phyloP scores from a whole-genome alignment of 257 asterid species.

The Echium plantagineum region DNA sequence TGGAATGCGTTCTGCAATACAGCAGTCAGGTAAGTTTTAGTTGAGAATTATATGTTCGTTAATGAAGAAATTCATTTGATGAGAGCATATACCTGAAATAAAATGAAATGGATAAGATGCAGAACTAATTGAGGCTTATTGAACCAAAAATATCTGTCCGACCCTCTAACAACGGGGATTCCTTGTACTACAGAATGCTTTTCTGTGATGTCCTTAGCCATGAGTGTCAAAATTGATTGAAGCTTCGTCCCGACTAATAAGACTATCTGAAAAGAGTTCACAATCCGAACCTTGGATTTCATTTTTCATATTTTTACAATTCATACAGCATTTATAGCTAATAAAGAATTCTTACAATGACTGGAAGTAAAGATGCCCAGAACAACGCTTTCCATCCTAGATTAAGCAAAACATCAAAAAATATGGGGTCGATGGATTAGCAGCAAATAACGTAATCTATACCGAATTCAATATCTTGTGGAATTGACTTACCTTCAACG shows the following conservation, averaged over 20 bases:
- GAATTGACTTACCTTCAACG: conserved; percentile 47
- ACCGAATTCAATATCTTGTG: not conserved
- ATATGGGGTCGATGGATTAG: not conserved
- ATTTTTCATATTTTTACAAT: not conserved
- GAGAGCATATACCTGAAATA: conserved; percentile 58
- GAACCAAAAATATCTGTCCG: conserved; percentile 78
- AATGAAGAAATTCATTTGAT: not conserved
- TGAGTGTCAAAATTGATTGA: conserved; percentile 63
- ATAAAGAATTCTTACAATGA: conserved; percentile 46
- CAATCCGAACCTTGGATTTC: conserved; percentile 8
- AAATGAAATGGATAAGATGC: conserved; percentile 66
- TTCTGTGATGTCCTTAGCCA: conserved; percentile 80
- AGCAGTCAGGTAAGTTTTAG: not conserved
- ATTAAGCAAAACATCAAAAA: conserved; percentile 4
- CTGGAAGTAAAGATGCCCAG: conserved; percentile 89
- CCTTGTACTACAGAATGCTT: conserved; percentile 88
- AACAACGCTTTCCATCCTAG: conserved; percentile 83
- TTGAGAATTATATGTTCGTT: not conserved
- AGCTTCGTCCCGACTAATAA: conserved; percentile 87
- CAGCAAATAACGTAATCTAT: not conserved
- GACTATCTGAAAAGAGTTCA: conserved; percentile 42
- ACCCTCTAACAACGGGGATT: conserved; percentile 85
- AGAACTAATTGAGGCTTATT: conserved; percentile 60
- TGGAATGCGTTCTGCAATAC: conserved; percentile 26
- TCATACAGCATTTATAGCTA: conserved; percentile 4